Percentiles rank a stretch among this genome's conserved stretches.
Evolutionary conservation across 1,284 basidiomycete species (phyloP).

Genomic region (Cryptococcus sp.): DNA sequence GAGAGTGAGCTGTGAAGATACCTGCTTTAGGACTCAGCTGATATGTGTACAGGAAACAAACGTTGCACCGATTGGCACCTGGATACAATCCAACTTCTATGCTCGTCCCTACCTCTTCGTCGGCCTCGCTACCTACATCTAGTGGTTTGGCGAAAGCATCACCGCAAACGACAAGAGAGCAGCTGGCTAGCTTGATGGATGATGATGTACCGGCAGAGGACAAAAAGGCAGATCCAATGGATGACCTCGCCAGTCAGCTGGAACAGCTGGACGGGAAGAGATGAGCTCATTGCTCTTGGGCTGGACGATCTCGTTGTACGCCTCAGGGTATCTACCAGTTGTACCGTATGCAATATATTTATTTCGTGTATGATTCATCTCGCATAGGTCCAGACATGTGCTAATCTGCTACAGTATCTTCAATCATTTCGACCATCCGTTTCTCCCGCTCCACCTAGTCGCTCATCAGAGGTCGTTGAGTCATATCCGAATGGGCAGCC

Average conservation of each 20-base stretch:
- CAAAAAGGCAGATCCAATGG: conserved; percentile 58
- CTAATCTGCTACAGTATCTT: too few relatives aligned
- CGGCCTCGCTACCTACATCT: conserved; percentile 1
- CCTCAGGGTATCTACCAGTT: background rate
- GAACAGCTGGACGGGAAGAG: conserved; percentile 56
- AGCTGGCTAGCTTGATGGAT: conserved; percentile 22
- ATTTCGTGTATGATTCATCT: too few relatives aligned
- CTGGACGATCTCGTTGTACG: too few relatives aligned
- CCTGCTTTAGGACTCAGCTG: background rate
- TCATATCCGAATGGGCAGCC: conserved; percentile 14
- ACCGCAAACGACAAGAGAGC: background rate
- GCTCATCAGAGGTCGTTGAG: conserved; percentile 18
- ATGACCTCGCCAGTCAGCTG: conserved; percentile 69
- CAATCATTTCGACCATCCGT: too few relatives aligned
- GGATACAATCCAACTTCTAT: conserved; percentile 44
- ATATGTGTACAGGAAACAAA: conserved; percentile 29
- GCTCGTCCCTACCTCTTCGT: conserved; percentile 28
- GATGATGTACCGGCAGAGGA: background rate
- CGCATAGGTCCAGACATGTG: too few relatives aligned
- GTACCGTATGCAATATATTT: too few relatives aligned
- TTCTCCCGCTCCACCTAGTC: conserved; percentile 1
- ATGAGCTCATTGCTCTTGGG: too few relatives aligned
- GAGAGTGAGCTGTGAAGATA: conserved; percentile 53
- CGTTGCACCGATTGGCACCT: conserved; percentile 39
- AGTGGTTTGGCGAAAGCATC: background rate